Evolutionary conservation across 495 filamentous ascomycete genomes (phyloP).

Genomic region (Aspergillus bertholletiae): DNA sequence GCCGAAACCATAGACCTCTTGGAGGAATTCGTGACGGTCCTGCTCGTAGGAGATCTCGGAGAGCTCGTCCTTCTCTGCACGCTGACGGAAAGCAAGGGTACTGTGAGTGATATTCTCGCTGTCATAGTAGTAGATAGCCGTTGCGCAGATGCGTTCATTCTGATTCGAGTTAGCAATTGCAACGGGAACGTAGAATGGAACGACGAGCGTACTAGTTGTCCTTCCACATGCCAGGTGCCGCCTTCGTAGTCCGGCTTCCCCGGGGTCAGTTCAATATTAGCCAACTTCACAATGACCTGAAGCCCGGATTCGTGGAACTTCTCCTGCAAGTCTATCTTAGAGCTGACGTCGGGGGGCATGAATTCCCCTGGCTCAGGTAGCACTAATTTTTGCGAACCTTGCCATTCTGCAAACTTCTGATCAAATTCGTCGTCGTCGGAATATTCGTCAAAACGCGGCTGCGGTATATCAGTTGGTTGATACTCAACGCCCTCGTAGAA

Average conservation of each 20-base stretch:
- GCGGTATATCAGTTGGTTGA: slow-evolving; percentile 4
- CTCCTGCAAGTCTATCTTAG: slow-evolving; percentile 20
- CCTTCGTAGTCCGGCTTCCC: slow-evolving; percentile 48
- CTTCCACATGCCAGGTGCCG: slow-evolving; percentile 54
- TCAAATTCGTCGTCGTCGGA: slow-evolving; percentile 15
- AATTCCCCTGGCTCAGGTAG: slow-evolving; percentile 35
- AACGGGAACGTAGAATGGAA: not conserved
- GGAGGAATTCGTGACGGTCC: slow-evolving; percentile 25
- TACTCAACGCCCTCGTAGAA: slow-evolving; percentile 14
- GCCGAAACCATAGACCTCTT: slow-evolving; percentile 27
- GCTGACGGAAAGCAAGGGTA: slow-evolving; percentile 48
- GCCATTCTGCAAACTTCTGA: slow-evolving; percentile 4
- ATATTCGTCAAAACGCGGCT: slow-evolving; percentile 12
- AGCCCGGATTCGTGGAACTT: slow-evolving; percentile 32
- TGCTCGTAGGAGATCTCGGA: slow-evolving; percentile 22
- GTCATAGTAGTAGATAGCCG: slow-evolving; percentile 61
- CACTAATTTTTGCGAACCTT: slow-evolving; percentile 15
- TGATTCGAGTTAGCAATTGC: not conserved
- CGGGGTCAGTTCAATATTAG: slow-evolving; percentile 58
- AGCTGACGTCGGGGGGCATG: not conserved
- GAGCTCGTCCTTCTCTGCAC: slow-evolving; percentile 9
- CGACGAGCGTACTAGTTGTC: slow-evolving; percentile 39
- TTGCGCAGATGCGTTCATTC: slow-evolving; percentile 57
- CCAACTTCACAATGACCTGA: slow-evolving; percentile 63
- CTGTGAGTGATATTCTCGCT: slow-evolving; percentile 56